Evolutionary conservation across 805 yeast species (phyloP).

Genomic region (Ogataea nitratoaversa): DNA sequence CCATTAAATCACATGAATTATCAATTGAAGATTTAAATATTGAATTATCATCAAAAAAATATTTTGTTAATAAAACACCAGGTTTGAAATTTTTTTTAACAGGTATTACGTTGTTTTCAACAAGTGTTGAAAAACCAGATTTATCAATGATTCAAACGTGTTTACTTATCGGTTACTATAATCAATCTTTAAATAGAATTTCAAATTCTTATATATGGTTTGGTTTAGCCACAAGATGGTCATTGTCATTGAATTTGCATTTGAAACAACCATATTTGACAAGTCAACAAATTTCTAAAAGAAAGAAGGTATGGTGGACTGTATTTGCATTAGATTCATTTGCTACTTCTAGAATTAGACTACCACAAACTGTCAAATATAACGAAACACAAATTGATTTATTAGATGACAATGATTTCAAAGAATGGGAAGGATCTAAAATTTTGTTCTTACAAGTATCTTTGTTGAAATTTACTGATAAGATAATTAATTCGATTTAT

Average conservation of each 20-base stretch:
- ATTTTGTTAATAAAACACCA: slow-evolving; percentile 21
- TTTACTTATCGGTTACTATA: slow-evolving; percentile 31
- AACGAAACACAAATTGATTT: slow-evolving; percentile 31
- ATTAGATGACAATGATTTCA: slow-evolving; percentile 19
- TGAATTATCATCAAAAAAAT: slow-evolving; percentile 15
- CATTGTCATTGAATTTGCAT: slow-evolving; percentile 31
- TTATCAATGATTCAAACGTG: slow-evolving; percentile 31
- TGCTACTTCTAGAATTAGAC: slow-evolving; percentile 35
- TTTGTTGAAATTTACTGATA: slow-evolving; percentile 26
- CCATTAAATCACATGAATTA: slow-evolving; percentile 18
- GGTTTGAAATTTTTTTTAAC: slow-evolving; percentile 29
- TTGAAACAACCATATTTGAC: slow-evolving; percentile 19
- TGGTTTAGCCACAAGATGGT: slow-evolving; percentile 32
- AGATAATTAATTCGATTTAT: slow-evolving; percentile 32
- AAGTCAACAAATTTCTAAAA: slow-evolving; percentile 24
- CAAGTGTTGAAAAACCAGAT: slow-evolving; percentile 30
- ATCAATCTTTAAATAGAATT: slow-evolving; percentile 34
- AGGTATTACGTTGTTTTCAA: slow-evolving; percentile 23
- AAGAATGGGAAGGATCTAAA: slow-evolving; percentile 30
- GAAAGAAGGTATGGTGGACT: slow-evolving; percentile 39
- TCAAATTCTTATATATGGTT: slow-evolving; percentile 32
- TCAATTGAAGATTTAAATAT: slow-evolving; percentile 11
- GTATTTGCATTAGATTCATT: slow-evolving; percentile 33
- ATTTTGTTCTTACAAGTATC: slow-evolving; percentile 26
- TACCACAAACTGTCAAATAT: slow-evolving; percentile 33